Evolutionary conservation across 306 rosid genomes (phyloP).

Genomic region (Malus domestica): DNA sequence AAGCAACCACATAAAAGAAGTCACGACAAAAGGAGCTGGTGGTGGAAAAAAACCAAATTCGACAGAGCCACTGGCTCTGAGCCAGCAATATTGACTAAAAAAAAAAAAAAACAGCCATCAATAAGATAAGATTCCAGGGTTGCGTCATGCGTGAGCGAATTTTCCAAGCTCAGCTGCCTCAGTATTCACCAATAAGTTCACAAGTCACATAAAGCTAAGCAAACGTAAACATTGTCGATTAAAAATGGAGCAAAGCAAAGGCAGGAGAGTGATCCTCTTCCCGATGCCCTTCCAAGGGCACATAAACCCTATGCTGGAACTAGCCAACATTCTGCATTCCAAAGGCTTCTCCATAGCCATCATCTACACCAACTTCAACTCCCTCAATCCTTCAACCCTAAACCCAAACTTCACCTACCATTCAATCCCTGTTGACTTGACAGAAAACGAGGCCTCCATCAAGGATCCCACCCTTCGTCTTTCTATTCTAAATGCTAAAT

Average conservation of each 20-base stretch:
- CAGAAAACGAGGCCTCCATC: conserved; percentile 10
- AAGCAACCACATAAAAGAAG: too few species aligned
- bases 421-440: conserved; percentile 16
- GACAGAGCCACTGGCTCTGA: too few species aligned
- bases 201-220: too few species aligned
- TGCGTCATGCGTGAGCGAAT: too few species aligned
- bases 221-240: too few species aligned
- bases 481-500: conserved; percentile 10
- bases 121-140: too few species aligned
- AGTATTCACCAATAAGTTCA: too few species aligned
- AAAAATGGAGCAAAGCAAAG: conserved; percentile 18
- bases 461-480: background rate
- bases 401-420: conserved; percentile 38
- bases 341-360: conserved; percentile 46
- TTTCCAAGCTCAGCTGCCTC: too few species aligned
- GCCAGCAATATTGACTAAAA: too few species aligned
- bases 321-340: conserved; percentile 34
- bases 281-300: conserved; percentile 51
- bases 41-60: too few species aligned
- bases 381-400: conserved; percentile 30
- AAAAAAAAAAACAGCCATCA: too few species aligned
- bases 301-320: conserved; percentile 47
- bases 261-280: conserved; percentile 28
- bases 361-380: conserved; percentile 32
- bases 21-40: too few species aligned